Conservation (phyloP, 2,329 filamentous ascomycete species). For the Botryotinia calthae region DNA sequence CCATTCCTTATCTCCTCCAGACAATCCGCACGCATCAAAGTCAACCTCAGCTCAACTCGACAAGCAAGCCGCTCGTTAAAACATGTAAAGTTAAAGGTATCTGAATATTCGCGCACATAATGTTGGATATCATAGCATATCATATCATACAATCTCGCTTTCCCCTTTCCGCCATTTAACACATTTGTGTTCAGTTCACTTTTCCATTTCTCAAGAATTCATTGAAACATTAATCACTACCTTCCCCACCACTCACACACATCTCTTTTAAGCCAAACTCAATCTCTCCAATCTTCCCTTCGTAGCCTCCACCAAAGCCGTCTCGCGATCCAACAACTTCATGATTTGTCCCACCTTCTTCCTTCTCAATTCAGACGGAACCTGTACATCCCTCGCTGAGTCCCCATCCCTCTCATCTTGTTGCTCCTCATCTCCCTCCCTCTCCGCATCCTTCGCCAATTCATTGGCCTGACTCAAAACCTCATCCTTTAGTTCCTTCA, state of each 20-base stretch:
- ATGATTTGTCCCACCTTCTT: slow-evolving; percentile 64
- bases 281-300: slow-evolving; percentile 60
- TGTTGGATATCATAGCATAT: background rate
- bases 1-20: background rate
- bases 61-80: background rate
- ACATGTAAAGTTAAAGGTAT: slow-evolving; percentile 1
- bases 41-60: background rate
- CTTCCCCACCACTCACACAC: background rate
- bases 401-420: slow-evolving; percentile 22
- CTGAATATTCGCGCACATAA: background rate
- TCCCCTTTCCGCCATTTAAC: background rate
- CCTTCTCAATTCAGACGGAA: slow-evolving; percentile 60
- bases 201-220: background rate
- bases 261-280: slow-evolving; percentile 27
- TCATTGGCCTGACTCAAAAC: slow-evolving; percentile 39
- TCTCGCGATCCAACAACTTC: slow-evolving; percentile 62
- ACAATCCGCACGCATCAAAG: background rate
- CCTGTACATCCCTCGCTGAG: slow-evolving; percentile 37
- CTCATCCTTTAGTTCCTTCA: slow-evolving; percentile 41
- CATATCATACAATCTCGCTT: slow-evolving; percentile 1
- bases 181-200: no score
- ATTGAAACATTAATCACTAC: background rate
- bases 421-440: background rate
- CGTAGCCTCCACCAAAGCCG: slow-evolving; percentile 65
- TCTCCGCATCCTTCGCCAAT: slow-evolving; percentile 3